These are phyloP conservation scores for Neurospora intermedia DNA, from an alignment of 495 filamentous ascomycete genomes.

Conservation along the genomic window DNA sequence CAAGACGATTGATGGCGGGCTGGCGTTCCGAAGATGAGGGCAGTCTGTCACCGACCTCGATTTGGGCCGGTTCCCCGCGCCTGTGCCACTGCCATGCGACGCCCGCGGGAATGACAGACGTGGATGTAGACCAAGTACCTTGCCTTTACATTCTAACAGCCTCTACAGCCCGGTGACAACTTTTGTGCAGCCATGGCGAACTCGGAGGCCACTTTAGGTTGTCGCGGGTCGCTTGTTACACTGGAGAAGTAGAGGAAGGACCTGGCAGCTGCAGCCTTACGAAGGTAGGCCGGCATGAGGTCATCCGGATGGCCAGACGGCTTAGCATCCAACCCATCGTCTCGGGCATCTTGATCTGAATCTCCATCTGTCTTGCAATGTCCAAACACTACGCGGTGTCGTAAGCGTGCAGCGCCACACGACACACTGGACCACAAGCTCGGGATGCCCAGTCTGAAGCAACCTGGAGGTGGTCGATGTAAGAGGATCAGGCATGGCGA, in stretches of 20 bases:
- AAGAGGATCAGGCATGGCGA: not conserved
- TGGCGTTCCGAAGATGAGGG: slow-evolving; percentile 19
- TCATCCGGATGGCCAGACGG: not conserved
- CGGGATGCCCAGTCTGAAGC: not conserved
- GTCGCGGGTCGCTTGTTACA: not conserved
- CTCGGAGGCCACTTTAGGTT: not conserved
- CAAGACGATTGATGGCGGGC: slow-evolving; percentile 19
- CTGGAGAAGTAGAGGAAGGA: not conserved
- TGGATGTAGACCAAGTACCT: not conserved
- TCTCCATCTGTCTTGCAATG: not conserved
- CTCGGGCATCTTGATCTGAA: not conserved
- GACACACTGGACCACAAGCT: not conserved
- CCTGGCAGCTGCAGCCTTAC: not conserved
- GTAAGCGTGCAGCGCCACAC: not conserved
- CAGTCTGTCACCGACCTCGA: slow-evolving; percentile 7
- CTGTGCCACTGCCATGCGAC: slow-evolving; percentile 2
- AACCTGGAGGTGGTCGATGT: not conserved
- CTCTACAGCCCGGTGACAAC: not conserved
- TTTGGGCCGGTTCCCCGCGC: slow-evolving; percentile 5
- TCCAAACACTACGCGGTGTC: not conserved
- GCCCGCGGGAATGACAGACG: not conserved
- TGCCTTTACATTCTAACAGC: not conserved
- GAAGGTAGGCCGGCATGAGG: not conserved
- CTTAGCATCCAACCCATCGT: not conserved
- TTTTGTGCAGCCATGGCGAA: not conserved